A percentile compares a stretch with the other conserved stretches of the same genome.
Evolutionary conservation across 257 asterid genomes (phyloP).

Genomic region (Solanum boliviense): DNA sequence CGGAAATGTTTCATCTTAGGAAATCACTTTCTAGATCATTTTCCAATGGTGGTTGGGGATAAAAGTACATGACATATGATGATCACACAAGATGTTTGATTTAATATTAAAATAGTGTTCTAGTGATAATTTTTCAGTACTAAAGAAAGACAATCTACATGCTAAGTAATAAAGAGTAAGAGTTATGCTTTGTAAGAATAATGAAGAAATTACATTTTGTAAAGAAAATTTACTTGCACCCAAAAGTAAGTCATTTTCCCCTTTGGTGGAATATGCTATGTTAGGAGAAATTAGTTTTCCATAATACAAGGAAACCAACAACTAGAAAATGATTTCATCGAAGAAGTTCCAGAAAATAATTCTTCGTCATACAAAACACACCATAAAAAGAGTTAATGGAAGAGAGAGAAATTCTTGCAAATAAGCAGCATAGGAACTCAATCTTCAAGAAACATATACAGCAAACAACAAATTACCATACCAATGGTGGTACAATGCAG

Average conservation of each 20-base stretch:
- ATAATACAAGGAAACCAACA: not conserved
- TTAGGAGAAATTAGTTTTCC: not conserved
- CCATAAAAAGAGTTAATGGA: not conserved
- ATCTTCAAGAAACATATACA: not conserved
- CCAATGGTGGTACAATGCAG: slow-evolving; percentile 90
- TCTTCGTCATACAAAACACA: not conserved
- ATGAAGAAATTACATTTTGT: not conserved
- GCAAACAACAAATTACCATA: slow-evolving; percentile 4
- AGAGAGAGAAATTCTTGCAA: not conserved
- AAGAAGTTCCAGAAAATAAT: not conserved
- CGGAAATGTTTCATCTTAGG: not conserved
- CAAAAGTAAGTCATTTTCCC: not conserved
- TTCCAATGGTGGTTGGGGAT: not conserved
- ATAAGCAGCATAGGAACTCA: not conserved
- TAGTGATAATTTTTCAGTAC: not conserved
- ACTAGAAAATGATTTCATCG: not conserved
- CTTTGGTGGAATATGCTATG: not conserved
- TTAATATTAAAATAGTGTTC: not conserved
- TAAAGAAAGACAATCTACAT: not conserved
- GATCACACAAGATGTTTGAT: not conserved
- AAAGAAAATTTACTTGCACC: not conserved
- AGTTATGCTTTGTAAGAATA: not conserved
- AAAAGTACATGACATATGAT: not conserved
- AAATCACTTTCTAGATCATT: not conserved
- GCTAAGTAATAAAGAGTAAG: not conserved